A percentile compares a stretch with the other conserved stretches of the same genome.
phyloP scores from a whole-genome alignment of 371 early-diverging fungal species.

The Apophysomyces sp. region DNA sequence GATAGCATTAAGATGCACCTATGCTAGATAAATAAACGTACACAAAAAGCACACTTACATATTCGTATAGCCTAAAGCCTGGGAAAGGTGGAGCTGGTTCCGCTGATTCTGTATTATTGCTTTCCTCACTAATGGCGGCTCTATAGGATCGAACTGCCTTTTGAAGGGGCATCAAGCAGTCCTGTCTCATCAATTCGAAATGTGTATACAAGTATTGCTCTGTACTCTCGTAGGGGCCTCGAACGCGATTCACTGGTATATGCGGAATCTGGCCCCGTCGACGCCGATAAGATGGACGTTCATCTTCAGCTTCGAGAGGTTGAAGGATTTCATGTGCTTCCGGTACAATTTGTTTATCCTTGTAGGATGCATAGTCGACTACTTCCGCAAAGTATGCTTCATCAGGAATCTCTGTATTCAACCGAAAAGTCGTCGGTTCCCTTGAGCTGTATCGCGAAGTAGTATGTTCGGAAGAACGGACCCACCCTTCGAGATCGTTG shows the following conservation, averaged over 20 bases:
- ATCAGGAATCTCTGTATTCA: conserved; percentile 32
- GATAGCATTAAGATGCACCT: conserved; percentile 56
- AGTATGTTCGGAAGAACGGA: not conserved
- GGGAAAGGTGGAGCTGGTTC: conserved; percentile 11
- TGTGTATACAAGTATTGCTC: conserved; percentile 66
- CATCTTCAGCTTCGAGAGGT: conserved; percentile 6
- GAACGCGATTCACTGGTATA: conserved; percentile 53
- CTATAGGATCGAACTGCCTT: conserved; percentile 49
- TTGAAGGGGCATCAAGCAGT: conserved; percentile 56
- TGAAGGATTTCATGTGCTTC: conserved; percentile 23
- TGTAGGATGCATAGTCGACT: conserved; percentile 24
- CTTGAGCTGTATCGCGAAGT: conserved; percentile 9
- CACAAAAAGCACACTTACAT: conserved; percentile 20
- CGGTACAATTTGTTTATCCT: conserved; percentile 26
- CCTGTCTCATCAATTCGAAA: conserved; percentile 65
- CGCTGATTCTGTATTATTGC: not conserved
- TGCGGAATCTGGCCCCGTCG: conserved; percentile 23
- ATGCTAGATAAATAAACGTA: not conserved
- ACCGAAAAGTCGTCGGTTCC: conserved; percentile 5
- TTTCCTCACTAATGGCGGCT: conserved; percentile 14
- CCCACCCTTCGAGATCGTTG: conserved; percentile 2
- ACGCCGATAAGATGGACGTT: not conserved
- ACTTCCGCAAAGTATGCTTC: conserved; percentile 22
- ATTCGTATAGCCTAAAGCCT: conserved; percentile 29
- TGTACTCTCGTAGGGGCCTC: conserved; percentile 46